Percentiles rank a stretch among this genome's conserved stretches.
Evolutionary conservation across 495 filamentous ascomycete species (phyloP).

Genomic region (Aspergillus kassunensis): DNA sequence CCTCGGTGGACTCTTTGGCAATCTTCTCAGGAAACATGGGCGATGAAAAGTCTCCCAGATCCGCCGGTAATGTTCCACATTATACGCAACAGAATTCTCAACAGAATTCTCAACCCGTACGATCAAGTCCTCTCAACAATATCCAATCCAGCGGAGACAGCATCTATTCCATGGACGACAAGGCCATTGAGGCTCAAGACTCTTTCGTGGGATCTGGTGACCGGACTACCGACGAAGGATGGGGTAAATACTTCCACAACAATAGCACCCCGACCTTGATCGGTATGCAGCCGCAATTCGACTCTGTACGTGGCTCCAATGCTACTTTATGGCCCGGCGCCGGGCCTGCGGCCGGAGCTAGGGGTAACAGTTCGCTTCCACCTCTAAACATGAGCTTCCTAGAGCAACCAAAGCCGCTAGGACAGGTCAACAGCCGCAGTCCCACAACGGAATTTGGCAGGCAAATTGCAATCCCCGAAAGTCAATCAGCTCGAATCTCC

Average conservation of each 20-base stretch:
- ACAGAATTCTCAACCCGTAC: constrained; percentile 14
- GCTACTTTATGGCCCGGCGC: constrained; percentile 42
- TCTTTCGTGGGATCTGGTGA: constrained; percentile 31
- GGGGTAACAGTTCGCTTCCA: constrained; percentile 13
- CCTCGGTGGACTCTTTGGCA: constrained; percentile 42
- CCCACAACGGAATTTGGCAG: constrained; percentile 58
- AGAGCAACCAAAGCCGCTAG: constrained; percentile 39
- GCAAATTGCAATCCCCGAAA: constrained; percentile 46
- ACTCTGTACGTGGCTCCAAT: constrained; percentile 18
- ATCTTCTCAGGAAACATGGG: constrained; percentile 41
- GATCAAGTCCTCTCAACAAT: constrained; percentile 31
- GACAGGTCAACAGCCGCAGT: constrained; percentile 59
- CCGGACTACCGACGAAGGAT: constrained; percentile 53
- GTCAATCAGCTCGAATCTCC: constrained; percentile 61
- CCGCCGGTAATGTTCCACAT: constrained; percentile 23
- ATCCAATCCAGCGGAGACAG: constrained; percentile 32
- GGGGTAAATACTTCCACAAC: constrained; percentile 58
- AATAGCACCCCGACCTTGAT: constrained; percentile 43
- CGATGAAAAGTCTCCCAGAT: constrained; percentile 34
- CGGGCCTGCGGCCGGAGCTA: too few species aligned
- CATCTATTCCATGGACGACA: constrained; percentile 25
- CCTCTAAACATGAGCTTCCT: constrained; percentile 37
- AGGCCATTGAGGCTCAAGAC: constrained; percentile 18
- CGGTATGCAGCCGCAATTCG: constrained; percentile 15
- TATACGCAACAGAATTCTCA: constrained; percentile 19